A percentile compares a stretch with the other conserved stretches of the same genome.
These are phyloP conservation scores for Lobosporangium transversale DNA, from an alignment of 192 early-diverging fungal species.

Conservation along the genomic window DNA sequence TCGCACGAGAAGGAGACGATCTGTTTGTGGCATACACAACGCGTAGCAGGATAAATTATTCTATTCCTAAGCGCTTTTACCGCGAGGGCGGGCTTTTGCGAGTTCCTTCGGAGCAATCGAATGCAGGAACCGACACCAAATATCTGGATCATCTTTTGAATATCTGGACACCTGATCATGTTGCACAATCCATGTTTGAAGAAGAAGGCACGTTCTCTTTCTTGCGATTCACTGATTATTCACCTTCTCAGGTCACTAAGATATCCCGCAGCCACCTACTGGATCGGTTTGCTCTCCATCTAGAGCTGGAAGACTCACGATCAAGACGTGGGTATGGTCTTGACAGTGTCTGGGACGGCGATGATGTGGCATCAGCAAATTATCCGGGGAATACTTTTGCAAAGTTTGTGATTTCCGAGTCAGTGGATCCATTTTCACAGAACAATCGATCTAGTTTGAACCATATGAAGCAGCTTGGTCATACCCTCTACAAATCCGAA, in stretches of 20 bases:
- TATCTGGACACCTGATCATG: slow-evolving; percentile 67
- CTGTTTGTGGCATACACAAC: slow-evolving; percentile 70
- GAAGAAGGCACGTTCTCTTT: slow-evolving; percentile 64
- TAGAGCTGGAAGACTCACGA: slow-evolving; percentile 33
- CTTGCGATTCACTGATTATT: slow-evolving; percentile 61
- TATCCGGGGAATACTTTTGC: slow-evolving; percentile 56
- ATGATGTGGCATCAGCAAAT: not conserved
- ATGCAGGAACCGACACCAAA: slow-evolving; percentile 55
- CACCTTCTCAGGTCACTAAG: slow-evolving; percentile 56
- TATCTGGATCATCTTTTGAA: slow-evolving; percentile 61
- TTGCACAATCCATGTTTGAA: slow-evolving; percentile 59
- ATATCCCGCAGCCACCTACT: slow-evolving; percentile 53
- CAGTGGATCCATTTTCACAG: slow-evolving; percentile 19
- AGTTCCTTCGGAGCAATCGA: slow-evolving; percentile 50
- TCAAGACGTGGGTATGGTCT: slow-evolving; percentile 49
- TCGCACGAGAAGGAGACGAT: slow-evolving; percentile 69
- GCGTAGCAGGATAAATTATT: slow-evolving; percentile 67
- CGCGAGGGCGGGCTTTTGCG: slow-evolving; percentile 69
- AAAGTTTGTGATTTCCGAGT: slow-evolving; percentile 54
- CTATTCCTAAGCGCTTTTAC: slow-evolving; percentile 75
- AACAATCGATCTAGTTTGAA: slow-evolving; percentile 19
- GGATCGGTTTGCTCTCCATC: slow-evolving; percentile 54
- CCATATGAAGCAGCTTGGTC: slow-evolving; percentile 30
- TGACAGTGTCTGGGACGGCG: slow-evolving; percentile 6
- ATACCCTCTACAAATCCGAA: slow-evolving; percentile 31